Evolutionary conservation across 305 asterid species (phyloP).

Genomic region (Plantago rigida): DNA sequence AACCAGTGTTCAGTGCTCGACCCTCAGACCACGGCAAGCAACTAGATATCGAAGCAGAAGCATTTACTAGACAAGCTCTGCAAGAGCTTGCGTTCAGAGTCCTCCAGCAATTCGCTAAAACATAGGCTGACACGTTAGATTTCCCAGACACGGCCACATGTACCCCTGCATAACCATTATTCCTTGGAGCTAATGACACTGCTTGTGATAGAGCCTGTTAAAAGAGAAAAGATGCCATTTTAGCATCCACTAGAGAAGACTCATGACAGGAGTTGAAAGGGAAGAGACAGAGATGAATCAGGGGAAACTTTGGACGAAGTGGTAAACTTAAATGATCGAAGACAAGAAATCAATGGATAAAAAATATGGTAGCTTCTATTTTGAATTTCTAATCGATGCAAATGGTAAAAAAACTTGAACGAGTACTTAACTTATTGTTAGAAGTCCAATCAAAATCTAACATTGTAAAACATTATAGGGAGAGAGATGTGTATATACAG

Average conservation of each 20-base stretch:
- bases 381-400: too few species aligned
- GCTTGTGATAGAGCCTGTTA: conserved; percentile 1
- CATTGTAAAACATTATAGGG: too few species aligned
- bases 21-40: conserved; percentile 11
- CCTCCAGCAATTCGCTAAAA: conserved; percentile 10
- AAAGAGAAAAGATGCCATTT: background rate
- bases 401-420: too few species aligned
- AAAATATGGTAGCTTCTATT: too few species aligned
- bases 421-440: too few species aligned
- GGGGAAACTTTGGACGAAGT: too few species aligned
- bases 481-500: too few species aligned
- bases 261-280: too few species aligned
- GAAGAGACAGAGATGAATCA: too few species aligned
- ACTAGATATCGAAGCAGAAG: background rate
- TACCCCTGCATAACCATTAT: conserved; percentile 6
- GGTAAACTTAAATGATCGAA: too few species aligned
- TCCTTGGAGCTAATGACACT: background rate
- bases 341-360: too few species aligned
- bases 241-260: background rate
- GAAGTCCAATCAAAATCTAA: too few species aligned
- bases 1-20: conserved; percentile 3
- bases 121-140: background rate
- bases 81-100: background rate
- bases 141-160: conserved; percentile 1
- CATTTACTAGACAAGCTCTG: conserved; percentile 4